Evolutionary conservation across 495 filamentous ascomycete species (phyloP).

Genomic region (Xylaria cubensis): DNA sequence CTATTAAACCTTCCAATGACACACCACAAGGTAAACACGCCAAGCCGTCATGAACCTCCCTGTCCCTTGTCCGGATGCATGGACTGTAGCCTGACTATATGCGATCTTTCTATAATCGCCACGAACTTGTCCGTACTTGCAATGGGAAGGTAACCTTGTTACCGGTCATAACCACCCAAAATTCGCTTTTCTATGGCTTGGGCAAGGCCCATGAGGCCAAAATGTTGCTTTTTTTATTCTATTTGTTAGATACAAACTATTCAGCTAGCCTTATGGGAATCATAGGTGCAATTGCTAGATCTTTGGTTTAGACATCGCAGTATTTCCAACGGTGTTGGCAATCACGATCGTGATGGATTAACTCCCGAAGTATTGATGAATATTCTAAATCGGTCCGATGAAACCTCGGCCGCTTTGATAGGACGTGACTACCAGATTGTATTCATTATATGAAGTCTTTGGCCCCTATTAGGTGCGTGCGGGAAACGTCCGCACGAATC

Average conservation of each 20-base stretch:
- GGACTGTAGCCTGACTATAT: conserved; percentile 22
- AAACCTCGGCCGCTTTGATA: conserved; percentile 20
- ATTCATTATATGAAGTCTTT: not conserved
- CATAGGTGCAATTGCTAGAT: not conserved
- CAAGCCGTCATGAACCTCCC: conserved; percentile 35
- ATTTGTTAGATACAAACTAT: not conserved
- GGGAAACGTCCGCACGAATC: conserved; percentile 9
- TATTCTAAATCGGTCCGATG: not conserved
- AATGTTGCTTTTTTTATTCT: not conserved
- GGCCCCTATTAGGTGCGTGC: not conserved
- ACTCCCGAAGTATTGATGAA: conserved; percentile 6
- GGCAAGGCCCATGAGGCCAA: not conserved
- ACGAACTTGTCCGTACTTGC: not conserved
- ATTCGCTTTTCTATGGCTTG: not conserved
- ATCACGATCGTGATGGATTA: conserved; percentile 2
- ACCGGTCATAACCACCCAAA: not conserved
- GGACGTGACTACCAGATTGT: not conserved
- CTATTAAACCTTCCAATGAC: conserved; percentile 43
- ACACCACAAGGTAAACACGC: conserved; percentile 35
- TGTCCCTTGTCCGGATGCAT: conserved; percentile 32
- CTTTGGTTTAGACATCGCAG: not conserved
- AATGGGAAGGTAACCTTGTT: conserved; percentile 12
- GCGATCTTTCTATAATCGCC: not conserved
- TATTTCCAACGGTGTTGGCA: not conserved
- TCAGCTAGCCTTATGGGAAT: conserved; percentile 3